Evolutionary conservation across 371 early-diverging fungal species (phyloP), one percentile per base, ranked within the genome.

Genomic region (Lichtheimia ornata): DNA sequence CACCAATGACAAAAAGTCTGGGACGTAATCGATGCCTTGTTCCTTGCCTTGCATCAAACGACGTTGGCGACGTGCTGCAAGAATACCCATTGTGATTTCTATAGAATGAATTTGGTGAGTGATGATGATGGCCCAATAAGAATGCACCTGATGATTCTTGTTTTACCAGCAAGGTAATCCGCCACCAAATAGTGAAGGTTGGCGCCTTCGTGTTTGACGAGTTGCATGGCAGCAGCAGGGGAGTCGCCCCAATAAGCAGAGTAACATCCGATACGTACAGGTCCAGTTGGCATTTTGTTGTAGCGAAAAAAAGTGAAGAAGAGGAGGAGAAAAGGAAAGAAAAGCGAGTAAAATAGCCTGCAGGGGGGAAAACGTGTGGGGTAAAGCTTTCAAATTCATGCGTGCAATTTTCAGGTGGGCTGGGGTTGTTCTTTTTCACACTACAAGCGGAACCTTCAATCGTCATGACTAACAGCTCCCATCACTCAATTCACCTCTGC

Each of bases 1-100:
- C 9, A 87, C 88, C 59, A 83, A 72, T 0, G 76, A 76, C 20
- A 88, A 67, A 58, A 89, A 89, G 53, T 88, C 91, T 14, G 76
- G 74, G 27, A 91, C 82, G 66, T 82, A 89, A 56, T 77, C 78
- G 1, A 83, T 84, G 27, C 87, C 91, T 22, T 74, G 69, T 6
- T 79, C 74, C 49, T 85, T 79, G 58, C 77, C 77, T n/a, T 61
- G 65, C 69, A 83, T 76, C 11, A 76, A 56, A 2, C 79, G 65
- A 35, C 70, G 74, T 61, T 78, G 73, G 42, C 87, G 81, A 57
- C 81, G 81, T 20, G 85, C 81, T 18, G 88, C 87, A 28, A 91
- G 71, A 22, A 91, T 82, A 57, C 90, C 91, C 88, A 91, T 89
- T 1, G 91, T 89, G 24, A 91, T 85, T 74, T 91, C 91, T 66